Evolutionary conservation across 139 green algal genomes (phyloP).

Genomic region (Raphidocelis subcapitata): DNA sequence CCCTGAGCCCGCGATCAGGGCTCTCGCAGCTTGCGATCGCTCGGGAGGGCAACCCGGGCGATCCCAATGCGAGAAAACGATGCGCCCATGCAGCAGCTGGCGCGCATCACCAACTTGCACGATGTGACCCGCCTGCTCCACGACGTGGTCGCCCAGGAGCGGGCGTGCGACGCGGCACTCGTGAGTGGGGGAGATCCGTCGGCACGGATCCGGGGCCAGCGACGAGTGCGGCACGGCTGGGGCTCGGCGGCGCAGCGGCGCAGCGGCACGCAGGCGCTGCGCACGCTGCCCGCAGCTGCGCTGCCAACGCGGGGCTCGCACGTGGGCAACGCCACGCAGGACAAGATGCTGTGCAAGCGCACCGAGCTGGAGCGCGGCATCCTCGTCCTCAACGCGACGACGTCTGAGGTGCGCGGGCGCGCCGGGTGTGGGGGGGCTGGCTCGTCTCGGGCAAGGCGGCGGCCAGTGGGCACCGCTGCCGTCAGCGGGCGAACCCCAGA

Average conservation of each 20-base stretch:
- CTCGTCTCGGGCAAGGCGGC: background rate
- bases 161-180: slow-evolving; percentile 80
- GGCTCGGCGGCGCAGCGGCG: too few relatives aligned
- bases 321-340: too few relatives aligned
- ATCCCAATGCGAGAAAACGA: background rate
- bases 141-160: slow-evolving; percentile 76
- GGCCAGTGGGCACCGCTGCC: background rate
- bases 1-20: too few relatives aligned
- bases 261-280: too few relatives aligned
- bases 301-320: background rate
- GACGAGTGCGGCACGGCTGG: too few relatives aligned
- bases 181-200: background rate
- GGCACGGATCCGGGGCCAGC: too few relatives aligned
- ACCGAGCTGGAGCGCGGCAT: slow-evolving; percentile 58
- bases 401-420: slow-evolving; percentile 50
- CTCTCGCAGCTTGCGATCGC: too few relatives aligned
- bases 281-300: background rate
- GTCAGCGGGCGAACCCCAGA: background rate
- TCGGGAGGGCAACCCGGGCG: too few relatives aligned
- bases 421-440: background rate
- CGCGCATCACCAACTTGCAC: slow-evolving; percentile 50
- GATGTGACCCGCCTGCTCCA: slow-evolving; percentile 79
- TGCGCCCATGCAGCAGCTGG: slow-evolving; percentile 15
- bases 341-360: slow-evolving; percentile 50
- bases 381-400: slow-evolving; percentile 54